Evolutionary conservation across 768 basidiomycete genomes (phyloP), one percentile per base, ranked within the genome.

Genomic region (Lentinula lateritia): DNA sequence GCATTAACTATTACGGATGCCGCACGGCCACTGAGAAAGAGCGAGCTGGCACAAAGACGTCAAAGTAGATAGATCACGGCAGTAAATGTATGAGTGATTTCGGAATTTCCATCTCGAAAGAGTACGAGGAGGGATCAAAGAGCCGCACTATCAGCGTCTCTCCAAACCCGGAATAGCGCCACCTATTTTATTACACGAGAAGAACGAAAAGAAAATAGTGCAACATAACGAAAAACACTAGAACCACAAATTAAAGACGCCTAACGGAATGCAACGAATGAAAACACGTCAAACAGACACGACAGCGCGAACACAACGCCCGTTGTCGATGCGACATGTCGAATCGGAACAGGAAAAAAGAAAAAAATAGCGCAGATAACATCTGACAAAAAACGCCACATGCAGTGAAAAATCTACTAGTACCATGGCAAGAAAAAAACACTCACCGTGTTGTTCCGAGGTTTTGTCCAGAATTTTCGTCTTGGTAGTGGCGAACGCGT

Each of bases 21-120:
- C 13, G 53, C 53, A 23, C 53, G 53, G 50, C 35, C 53, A 41
- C 55, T 43, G 23, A 42, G 55, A 56, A 43, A 18, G 36, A 39
- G 35, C 53, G 53, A 54, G 28, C 53, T 38, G 20, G 52, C 35
- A 23, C 46, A 5, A 41, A 36, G 18, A n/a, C 39, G 53, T 54
- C 53, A 54, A 41, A 36, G 18, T 41, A 54, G 38, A 54, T 41
- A 56, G 23, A 56, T 56, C 55, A 43, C 55, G 20, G 41, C 55
- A 43, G 13, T 50, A 23, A 28, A 42, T 8, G 34, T 41, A 56
- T 56, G 23, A 53, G 9, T 8, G 6, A 13, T 32, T 28, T 41
- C 41, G 13, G 13, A 56, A 56, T 42, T 6, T 41, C 55, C 13
- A 43, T 18, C 55, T 36, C 32, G 18, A 52, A 52, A n/a, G 18